Conservation (phyloP, 1,284 basidiomycete species). For the Xerocomus amazonicus region DNA sequence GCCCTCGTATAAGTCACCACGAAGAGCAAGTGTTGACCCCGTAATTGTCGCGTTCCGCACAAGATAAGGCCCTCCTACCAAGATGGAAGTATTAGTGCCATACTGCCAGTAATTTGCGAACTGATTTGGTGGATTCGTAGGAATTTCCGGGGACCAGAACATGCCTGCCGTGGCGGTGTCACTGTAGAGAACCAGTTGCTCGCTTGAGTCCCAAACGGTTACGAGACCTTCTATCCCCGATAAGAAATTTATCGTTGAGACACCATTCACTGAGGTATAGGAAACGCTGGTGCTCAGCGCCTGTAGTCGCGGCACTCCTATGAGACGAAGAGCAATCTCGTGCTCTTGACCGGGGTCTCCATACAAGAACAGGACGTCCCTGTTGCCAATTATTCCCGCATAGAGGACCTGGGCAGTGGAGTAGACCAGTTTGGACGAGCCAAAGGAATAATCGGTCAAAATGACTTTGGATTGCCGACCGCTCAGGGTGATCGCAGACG, state of each 20-base stretch:
- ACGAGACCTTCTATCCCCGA: slow-evolving; percentile 55
- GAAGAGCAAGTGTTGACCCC: slow-evolving; percentile 39
- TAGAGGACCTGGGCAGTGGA: slow-evolving; percentile 68
- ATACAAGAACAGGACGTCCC: slow-evolving; percentile 69
- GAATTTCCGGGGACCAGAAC: slow-evolving; percentile 51
- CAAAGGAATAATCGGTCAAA: slow-evolving; percentile 65
- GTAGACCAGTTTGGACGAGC: slow-evolving; percentile 53
- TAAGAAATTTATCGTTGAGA: slow-evolving; percentile 47
- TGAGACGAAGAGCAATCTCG: slow-evolving; percentile 50
- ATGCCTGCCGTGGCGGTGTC: slow-evolving; percentile 60
- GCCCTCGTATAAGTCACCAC: slow-evolving; percentile 46
- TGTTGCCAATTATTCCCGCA: slow-evolving; percentile 60
- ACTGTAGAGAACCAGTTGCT: slow-evolving; percentile 62
- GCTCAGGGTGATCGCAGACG: slow-evolving; percentile 50
- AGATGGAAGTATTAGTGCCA: slow-evolving; percentile 48
- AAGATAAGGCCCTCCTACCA: slow-evolving; percentile 54
- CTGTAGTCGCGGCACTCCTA: slow-evolving; percentile 42
- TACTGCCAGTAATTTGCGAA: slow-evolving; percentile 48
- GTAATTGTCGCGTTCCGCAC: slow-evolving; percentile 49
- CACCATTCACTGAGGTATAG: slow-evolving; percentile 24
- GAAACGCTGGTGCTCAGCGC: slow-evolving; percentile 34
- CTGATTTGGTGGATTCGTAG: slow-evolving; percentile 20
- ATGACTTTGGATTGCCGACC: slow-evolving; percentile 71
- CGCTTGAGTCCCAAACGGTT: slow-evolving; percentile 60
- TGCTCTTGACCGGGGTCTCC: slow-evolving; percentile 58